These are phyloP conservation scores for Pythium biforme DNA, from an alignment of 352 stramenopile species.

Conservation along the genomic window DNA sequence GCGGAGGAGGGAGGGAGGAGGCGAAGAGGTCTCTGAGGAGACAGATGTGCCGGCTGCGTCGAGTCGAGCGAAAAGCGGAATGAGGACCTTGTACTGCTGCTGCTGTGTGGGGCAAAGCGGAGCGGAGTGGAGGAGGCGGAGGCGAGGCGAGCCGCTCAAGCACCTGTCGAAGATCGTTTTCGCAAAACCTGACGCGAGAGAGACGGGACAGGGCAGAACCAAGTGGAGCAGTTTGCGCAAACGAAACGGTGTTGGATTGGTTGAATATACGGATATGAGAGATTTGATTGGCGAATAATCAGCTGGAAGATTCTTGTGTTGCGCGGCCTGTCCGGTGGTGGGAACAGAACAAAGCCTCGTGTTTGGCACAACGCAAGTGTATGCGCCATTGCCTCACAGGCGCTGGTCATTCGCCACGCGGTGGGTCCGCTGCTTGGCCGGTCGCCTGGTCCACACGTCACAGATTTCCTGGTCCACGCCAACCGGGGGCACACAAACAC, in stretches of 20 bases:
- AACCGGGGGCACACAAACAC: not conserved
- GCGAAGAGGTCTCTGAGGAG: not conserved
- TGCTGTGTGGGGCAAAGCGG: not conserved
- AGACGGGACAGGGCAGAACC: conserved; percentile 1
- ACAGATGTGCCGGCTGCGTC: conserved; percentile 4
- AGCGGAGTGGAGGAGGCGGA: not conserved
- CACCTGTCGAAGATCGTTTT: conserved; percentile 36
- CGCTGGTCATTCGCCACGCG: no score
- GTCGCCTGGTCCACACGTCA: not conserved
- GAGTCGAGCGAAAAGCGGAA: conserved; percentile 27
- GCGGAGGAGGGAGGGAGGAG: not conserved
- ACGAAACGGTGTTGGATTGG: conserved; percentile 23
- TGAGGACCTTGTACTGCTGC: conserved; percentile 7
- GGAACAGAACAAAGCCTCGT: conserved; percentile 11
- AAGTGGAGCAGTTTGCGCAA: conserved; percentile 27
- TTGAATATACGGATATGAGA: not conserved
- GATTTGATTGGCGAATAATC: conserved; percentile 25
- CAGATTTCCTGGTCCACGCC: not conserved
- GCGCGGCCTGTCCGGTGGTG: not conserved
- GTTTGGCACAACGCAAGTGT: conserved; percentile 18
- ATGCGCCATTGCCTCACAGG: conserved; percentile 23
- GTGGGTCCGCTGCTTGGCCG: no score
- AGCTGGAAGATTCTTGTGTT: conserved; percentile 31
- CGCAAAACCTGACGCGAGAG: conserved; percentile 24
- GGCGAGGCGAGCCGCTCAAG: not conserved